Conservation (phyloP, 768 basidiomycete genomes). For the Sarcomyxa edulis region DNA sequence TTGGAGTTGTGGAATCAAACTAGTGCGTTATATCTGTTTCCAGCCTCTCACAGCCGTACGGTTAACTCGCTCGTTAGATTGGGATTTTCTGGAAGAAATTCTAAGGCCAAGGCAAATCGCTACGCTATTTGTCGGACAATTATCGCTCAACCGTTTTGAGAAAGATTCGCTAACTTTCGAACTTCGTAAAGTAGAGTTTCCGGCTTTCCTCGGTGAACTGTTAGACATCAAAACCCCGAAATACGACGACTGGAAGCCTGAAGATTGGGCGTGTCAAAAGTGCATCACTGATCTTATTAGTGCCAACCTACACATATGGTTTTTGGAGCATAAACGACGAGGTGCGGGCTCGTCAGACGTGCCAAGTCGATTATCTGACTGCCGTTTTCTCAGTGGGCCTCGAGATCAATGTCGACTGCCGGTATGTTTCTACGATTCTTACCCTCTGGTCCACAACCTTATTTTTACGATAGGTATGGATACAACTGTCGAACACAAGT, state of each 20-base stretch:
- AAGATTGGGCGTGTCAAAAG: conserved; percentile 8
- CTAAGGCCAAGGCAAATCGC: too few relatives aligned
- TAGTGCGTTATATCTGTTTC: too few relatives aligned
- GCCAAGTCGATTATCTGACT: background rate
- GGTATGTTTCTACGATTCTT: conserved; percentile 16
- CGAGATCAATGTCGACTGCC: conserved; percentile 21
- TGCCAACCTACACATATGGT: conserved; percentile 12
- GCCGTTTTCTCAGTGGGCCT: conserved; percentile 10
- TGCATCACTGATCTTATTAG: conserved; percentile 8
- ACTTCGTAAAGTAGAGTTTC: too few relatives aligned
- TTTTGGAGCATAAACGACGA: conserved; percentile 6
- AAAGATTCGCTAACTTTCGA: too few relatives aligned
- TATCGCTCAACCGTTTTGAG: too few relatives aligned
- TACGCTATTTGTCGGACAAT: too few relatives aligned
- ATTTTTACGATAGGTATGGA: conserved; percentile 21
- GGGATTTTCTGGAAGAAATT: too few relatives aligned
- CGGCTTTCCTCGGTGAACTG: conserved; percentile 7
- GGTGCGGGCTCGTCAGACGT: too few relatives aligned
- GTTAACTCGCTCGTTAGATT: too few relatives aligned
- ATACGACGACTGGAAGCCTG: conserved; percentile 5
- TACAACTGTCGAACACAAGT: conserved; percentile 28
- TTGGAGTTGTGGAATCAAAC: conserved; percentile 6
- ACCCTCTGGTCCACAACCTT: background rate
- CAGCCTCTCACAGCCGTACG: too few relatives aligned
- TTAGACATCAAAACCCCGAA: conserved; percentile 7